Evolutionary conservation across 495 filamentous ascomycete genomes (phyloP).

Genomic region (Xylona heveae): DNA sequence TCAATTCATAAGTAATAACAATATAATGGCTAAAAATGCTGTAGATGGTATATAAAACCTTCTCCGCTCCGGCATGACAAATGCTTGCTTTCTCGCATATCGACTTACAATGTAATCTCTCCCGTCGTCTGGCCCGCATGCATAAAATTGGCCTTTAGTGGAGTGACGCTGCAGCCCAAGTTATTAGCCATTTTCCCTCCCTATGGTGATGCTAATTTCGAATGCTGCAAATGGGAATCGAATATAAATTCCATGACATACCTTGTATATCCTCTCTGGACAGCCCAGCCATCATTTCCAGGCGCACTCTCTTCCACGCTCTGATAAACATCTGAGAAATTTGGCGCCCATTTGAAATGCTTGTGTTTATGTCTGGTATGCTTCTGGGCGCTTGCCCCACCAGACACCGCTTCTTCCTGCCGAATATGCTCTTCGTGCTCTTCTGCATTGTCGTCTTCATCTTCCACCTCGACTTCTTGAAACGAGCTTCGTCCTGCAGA

Average conservation of each 20-base stretch:
- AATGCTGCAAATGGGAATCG: too few species aligned
- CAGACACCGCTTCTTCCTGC: constrained; percentile 11
- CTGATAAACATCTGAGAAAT: constrained; percentile 64
- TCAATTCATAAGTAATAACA: too few species aligned
- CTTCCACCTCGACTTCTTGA: constrained; percentile 42
- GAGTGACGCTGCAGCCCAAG: constrained; percentile 46
- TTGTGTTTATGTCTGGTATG: constrained; percentile 37
- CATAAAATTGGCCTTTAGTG: constrained; percentile 82
- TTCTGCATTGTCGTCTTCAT: constrained; percentile 33
- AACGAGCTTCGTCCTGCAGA: constrained; percentile 63
- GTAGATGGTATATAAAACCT: too few species aligned
- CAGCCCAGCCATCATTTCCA: constrained; percentile 88
- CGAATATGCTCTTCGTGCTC: constrained; percentile 30
- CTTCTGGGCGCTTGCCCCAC: constrained; percentile 7
- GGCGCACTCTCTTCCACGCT: constrained; percentile 59
- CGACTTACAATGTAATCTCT: constrained; percentile 83
- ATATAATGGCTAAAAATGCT: too few species aligned
- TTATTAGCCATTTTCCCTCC: neutral
- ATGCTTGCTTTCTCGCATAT: too few species aligned
- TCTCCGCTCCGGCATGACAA: too few species aligned
- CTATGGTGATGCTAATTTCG: neutral
- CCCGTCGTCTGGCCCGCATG: constrained; percentile 39
- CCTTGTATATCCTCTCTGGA: constrained; percentile 78
- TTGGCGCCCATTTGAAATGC: constrained; percentile 87
- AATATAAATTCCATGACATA: too few species aligned